Base-by-base conservation (phyloP, 257 asterid species). In the Thymus quinquecostatus region DNA sequence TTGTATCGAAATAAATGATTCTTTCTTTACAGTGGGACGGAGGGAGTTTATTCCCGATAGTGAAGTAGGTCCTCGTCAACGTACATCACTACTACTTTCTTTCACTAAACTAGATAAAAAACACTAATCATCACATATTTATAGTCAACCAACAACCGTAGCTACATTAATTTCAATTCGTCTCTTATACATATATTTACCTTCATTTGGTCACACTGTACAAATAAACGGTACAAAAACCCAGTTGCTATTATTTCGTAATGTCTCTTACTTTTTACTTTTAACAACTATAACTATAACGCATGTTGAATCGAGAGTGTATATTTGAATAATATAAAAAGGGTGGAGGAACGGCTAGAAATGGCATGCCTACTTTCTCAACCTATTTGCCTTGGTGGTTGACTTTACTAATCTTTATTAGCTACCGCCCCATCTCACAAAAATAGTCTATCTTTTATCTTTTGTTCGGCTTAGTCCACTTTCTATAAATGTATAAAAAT, bases 331-430 rank as follows among this genome's bases (percentile, higher is more conserved):
- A 21, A 21, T 21, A 21, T 21, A 21, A 21, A 21, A 21, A 21
- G 51, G 3, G 14, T 45, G 51, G 51, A 45, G 51, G 51, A 21
- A 43, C 12, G 34, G 48, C 72, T 67, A 44, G 30, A 76, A 70
- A 63, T 70, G 77, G 77, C 60, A 58, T 27, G 27, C 55, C 5
- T 61, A 34, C 47, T 36, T 60, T 48, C 3, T 3, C 38, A 45
- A 9, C 44, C 33, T 28, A 10, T 11, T 76, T 70, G 73, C 81
- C 69, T 47, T 49, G 64, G 73, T 62, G 73, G 76, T 71, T 77
- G 77, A 71, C 77, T 76, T 66, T 6, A 4, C 1, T 3, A 7
- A 55, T 57, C 3, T 61, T 43, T 10, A 51, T 1, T 48, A 3
- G 8, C 11, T 6, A 21, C 21, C 21, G 21, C 21, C 21, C 21